Base-by-base conservation (phyloP, 345 rosid species). In the Camelina neglecta region DNA sequence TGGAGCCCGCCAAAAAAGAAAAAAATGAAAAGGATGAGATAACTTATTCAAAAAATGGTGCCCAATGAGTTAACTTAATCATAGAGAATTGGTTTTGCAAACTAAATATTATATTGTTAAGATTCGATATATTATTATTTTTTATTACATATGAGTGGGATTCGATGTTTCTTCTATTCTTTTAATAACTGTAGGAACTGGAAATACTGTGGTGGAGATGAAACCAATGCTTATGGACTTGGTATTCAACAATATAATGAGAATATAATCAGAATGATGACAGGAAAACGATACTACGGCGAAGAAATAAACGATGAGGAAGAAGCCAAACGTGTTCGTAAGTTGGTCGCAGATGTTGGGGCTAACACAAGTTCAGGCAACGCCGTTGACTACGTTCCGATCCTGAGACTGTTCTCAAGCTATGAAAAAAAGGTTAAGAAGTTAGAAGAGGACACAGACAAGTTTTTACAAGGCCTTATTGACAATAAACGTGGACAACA, bases 401-500 rank as follows among this genome's bases (percentile, higher is more conserved):
- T 87, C 0, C 35, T 83, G 26, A 79, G 78, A 11, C 47, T 80
- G 61, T 68, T 83, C 50, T 54, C 61, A 42, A 83, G 55, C 50
- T 73, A 74, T 60, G 84, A 81, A 53, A 67, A 81, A 45, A 76
- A 38, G 8, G 78, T 76, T 1, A 76, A 65, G 50, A 33, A 73
- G 7, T 49, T 81, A 42, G 81, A 76, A 1, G 12, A 65, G 2
- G 20, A 62, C 6, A 77, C 67, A 20, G 81, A 81, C 60, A 15
- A 55, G 18, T 74, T 81, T 13, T 51, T 81, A 57, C 91, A 86
- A 66, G 68, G 77, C 35, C 72, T 86, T 60, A 72, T 86, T 10
- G 88, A 90, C 20, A 84, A 84, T 53, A 85, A 82, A 29, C 75
- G 85, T 61, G 54, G 20, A 6, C 79, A 78, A 12, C 76, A 72